Base-by-base conservation (phyloP, 2,329 filamentous ascomycete genomes). In the Cladosporium oxysporum region DNA sequence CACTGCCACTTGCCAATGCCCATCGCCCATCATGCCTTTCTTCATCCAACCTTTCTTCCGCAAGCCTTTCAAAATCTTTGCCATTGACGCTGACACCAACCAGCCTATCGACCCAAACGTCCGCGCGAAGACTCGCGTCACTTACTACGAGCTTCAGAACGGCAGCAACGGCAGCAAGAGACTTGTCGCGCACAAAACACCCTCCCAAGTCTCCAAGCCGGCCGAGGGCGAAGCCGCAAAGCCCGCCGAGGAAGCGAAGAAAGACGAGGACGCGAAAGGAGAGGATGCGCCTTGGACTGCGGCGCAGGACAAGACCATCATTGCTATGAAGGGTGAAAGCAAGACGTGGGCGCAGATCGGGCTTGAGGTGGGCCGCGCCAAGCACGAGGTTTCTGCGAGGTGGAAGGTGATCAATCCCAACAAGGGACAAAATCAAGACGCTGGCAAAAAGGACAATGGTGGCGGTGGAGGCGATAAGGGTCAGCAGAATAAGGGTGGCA, bases 281-380 rank as follows among this genome's bases (percentile, higher is more conserved):
- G 12, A 37, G 33, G 58, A 62, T 23, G 37, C 31, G 4, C 64
- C 44, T 26, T 81, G 75, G 69, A 80, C 78, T 0, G 58, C 73
- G 0, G 78, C 79, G 47, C 75, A 83, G 61, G 81, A 83, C 57
- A 73, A 75, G 3, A 77, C 75, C 67, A 65, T 83, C 2, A 67
- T 79, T 21, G 70, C 74, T 7, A 63, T 80, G 70, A 80, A 79
- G 66, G 70, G 57, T 1, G 72, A 71, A 3, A 23, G 71, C 33
- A 73, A 67, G 2, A 33, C 65, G 8, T 81, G 77, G 78, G 69
- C 67, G 2, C 53, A 73, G 0, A 78, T 81, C 44, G 73, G 67
- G 0, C 35, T 68, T 6, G 72, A 72, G 14, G 23, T 80, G 3
- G 41, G 71, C 3, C 78, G 78, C 52, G 35, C 66, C 0, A 65